A percentile compares a stretch with the other conserved stretches of the same genome.
Conservation (phyloP, 106 monocot species). For the Dactylorhiza incarnata region DNA sequence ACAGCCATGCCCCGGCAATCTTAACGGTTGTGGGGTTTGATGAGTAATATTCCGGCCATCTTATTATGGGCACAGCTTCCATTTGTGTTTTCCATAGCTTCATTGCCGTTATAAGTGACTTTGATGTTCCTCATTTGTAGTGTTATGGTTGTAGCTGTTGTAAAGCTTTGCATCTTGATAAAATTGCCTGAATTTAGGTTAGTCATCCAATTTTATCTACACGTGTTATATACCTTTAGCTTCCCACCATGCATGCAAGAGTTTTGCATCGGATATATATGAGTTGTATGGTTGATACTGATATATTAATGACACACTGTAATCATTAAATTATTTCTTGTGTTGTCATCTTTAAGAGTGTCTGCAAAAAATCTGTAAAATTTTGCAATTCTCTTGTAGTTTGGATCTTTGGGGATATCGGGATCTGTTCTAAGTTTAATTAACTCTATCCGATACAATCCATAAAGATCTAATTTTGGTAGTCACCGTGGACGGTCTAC, state of each 20-base stretch:
- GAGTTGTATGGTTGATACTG: not conserved
- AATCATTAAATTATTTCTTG: not conserved
- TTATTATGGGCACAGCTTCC: not conserved
- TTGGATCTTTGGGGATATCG: not conserved
- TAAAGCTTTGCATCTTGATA: not conserved
- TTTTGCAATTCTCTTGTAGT: not conserved
- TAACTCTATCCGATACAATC: no score
- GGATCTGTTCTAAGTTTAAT: no score
- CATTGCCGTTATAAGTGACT: not conserved
- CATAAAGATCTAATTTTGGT: no score
- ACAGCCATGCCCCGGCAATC: not conserved
- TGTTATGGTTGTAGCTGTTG: not conserved
- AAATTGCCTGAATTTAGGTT: not conserved
- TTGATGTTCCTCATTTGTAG: not conserved
- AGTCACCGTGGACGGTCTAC: no score
- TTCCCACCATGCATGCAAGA: not conserved
- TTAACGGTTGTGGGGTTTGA: not conserved
- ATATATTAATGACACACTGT: not conserved
- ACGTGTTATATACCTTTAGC: not conserved
- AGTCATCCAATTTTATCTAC: not conserved
- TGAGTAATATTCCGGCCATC: not conserved
- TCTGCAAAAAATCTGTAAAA: not conserved
- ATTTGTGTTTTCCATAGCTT: not conserved
- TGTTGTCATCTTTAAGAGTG: not conserved
- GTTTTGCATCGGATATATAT: not conserved